Evolutionary conservation across 2,329 filamentous ascomycete genomes (phyloP).

Genomic region (Rutstroemia sp.): DNA sequence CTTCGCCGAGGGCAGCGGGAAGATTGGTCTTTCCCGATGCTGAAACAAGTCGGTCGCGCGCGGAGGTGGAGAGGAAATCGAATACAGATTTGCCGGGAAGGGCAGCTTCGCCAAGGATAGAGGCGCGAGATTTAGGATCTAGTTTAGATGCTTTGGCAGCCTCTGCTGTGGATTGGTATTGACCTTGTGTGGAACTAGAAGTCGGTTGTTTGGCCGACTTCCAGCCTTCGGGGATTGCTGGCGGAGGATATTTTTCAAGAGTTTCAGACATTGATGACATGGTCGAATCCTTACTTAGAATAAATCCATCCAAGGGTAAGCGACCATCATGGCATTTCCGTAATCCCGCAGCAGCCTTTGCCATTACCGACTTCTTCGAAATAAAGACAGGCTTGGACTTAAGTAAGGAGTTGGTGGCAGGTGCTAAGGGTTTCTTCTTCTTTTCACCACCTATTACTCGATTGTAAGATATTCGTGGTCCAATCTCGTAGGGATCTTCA

Average conservation of each 20-base stretch:
- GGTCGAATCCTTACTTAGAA: conserved; percentile 51
- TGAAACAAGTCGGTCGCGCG: conserved; percentile 67
- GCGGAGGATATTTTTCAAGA: conserved; percentile 50
- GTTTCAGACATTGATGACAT: conserved; percentile 38
- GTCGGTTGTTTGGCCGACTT: conserved; percentile 48
- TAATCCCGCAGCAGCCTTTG: conserved; percentile 37
- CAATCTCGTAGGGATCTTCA: conserved; percentile 88
- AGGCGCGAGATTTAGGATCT: conserved; percentile 69
- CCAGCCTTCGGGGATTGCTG: conserved; percentile 68
- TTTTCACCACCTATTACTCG: conserved; percentile 74
- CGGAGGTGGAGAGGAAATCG: conserved; percentile 75
- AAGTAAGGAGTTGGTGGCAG: conserved; percentile 55
- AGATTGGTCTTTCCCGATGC: conserved; percentile 71
- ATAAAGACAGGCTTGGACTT: conserved; percentile 67
- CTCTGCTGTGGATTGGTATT: conserved; percentile 63
- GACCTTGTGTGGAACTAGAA: conserved; percentile 24
- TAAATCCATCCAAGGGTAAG: conserved; percentile 72
- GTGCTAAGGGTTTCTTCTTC: conserved; percentile 55
- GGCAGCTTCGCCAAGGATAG: conserved; percentile 70
- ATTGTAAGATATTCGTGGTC: conserved; percentile 84
- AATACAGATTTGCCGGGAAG: conserved; percentile 93
- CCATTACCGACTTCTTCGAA: conserved; percentile 52
- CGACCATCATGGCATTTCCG: conserved; percentile 78
- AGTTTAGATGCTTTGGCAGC: conserved; percentile 70
- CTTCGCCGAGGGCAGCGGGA: conserved; percentile 69